Evolutionary conservation across 768 basidiomycete genomes (phyloP), one percentile per base, ranked within the genome.

Genomic region (Lactifluus subvellereus): DNA sequence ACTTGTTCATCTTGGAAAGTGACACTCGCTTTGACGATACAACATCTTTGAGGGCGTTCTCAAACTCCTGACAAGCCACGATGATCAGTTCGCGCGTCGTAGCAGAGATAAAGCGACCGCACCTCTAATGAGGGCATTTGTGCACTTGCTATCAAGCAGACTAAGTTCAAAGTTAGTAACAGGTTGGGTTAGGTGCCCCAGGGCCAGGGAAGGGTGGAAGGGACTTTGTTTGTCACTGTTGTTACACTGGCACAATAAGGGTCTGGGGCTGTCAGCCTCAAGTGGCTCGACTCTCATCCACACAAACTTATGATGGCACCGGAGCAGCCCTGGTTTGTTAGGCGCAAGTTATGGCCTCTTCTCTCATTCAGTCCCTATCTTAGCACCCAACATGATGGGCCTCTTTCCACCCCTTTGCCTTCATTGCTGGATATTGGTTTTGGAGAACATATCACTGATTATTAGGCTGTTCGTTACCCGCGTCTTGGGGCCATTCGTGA

Each of bases 1-100:
- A 72, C 69, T 75, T 82, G 53, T 77, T 79, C 81, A 99, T 89
- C 78, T 91, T 92, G 20, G 93, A 89, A 35, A 85, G 87, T 16
- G 94, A 96, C 60, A 98, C 76, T 61, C 91, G 84, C 74, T 92
- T 94, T 62, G 86, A 86, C 59, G 80, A 78, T 51, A 97, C 88
- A 47, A 94, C 83, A 69, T 93, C 86, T 73, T 90, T 91, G 64
- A 98, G 76, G 47, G 86, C 78, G 33, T 80, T 73, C 74, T 95
- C 90, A 69, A 97, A 96, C 60, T 84, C 82, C 94, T 97, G 72
- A 50, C 5, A 51, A 43, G 48, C 9, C 33, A 51, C 30, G 27
- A 37, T 11, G 22, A 48, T 63, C 37, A 63, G 62, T 45, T n/a
- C 45, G 33, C 40, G 20, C 33, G 4, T 43, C 14, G 22, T 48